Evolutionary conservation across 2,329 filamentous ascomycete species (phyloP).

Genomic region (Chaetomium olivaceum): DNA sequence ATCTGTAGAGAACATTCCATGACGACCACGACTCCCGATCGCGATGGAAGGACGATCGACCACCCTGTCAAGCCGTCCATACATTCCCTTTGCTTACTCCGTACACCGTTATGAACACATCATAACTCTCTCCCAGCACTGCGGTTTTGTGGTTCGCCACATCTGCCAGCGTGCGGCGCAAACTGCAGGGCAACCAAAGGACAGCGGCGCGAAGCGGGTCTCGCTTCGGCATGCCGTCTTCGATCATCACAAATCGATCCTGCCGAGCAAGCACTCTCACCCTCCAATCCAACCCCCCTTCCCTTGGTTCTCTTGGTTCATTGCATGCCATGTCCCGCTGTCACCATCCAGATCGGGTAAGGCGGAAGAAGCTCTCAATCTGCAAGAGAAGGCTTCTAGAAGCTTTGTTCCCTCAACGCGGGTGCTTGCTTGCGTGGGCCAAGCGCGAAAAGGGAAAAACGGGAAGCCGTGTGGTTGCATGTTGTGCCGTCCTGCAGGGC

Average conservation of each 20-base stretch:
- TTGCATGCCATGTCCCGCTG: slow-evolving; percentile 1
- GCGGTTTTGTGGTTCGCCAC: background rate
- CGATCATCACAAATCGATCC: slow-evolving; percentile 2
- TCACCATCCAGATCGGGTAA: slow-evolving; percentile 17
- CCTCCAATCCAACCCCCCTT: background rate
- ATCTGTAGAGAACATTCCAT: slow-evolving; percentile 23
- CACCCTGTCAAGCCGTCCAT: too few species aligned
- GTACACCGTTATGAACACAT: background rate
- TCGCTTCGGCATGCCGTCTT: slow-evolving; percentile 2
- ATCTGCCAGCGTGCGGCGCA: slow-evolving; percentile 6
- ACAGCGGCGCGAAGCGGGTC: background rate
- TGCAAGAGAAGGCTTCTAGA: slow-evolving; percentile 24
- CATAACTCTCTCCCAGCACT: background rate
- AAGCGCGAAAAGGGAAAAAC: background rate
- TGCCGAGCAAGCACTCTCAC: background rate
- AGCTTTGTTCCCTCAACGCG: slow-evolving; percentile 11
- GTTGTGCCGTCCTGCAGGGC: slow-evolving; percentile 13
- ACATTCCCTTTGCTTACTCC: too few species aligned
- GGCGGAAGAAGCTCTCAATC: slow-evolving; percentile 8
- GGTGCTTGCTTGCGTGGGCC: background rate
- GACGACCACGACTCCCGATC: slow-evolving; percentile 8
- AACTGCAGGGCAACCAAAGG: background rate
- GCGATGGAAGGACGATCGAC: background rate
- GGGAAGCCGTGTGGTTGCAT: slow-evolving; percentile 4
- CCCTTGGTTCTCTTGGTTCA: background rate